Percentiles rank a stretch among this genome's conserved stretches.
phyloP scores from a whole-genome alignment of 2,329 filamentous ascomycete genomes.

The Colletotrichum sp. region DNA sequence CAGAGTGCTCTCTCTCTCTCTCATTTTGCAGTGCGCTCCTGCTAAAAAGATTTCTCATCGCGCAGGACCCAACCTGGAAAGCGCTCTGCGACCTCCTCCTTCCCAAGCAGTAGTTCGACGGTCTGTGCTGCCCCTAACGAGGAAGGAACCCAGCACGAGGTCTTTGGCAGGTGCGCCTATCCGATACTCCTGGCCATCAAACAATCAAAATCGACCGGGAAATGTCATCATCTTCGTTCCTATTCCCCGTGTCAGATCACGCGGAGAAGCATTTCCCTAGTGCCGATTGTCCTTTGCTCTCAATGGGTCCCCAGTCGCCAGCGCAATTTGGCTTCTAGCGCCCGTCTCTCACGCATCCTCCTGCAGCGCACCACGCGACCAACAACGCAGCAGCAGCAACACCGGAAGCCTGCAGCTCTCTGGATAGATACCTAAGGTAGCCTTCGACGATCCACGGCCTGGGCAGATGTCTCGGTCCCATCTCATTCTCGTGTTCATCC shows the following conservation, averaged over 20 bases:
- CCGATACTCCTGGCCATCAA: neutral
- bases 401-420: neutral
- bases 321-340: neutral
- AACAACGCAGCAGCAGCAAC: neutral
- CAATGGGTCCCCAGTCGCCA: neutral
- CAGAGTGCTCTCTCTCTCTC: neutral
- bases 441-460: neutral
- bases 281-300: neutral
- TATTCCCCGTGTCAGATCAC: neutral
- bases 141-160: neutral
- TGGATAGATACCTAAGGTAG: neutral
- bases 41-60: neutral
- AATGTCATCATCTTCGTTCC: constrained; percentile 9
- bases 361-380: neutral
- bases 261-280: constrained; percentile 12
- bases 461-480: neutral
- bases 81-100: constrained; percentile 1
- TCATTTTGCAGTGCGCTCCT: neutral
- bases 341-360: neutral
- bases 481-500: neutral
- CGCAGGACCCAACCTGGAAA: neutral
- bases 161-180: neutral
- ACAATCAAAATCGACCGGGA: neutral
- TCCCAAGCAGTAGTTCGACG: neutral
- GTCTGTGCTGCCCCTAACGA: neutral